A percentile compares a stretch with the other conserved stretches of the same genome.
Conservation (phyloP, 306 rosid species). For the cucumber (Cucumis sativus) region DNA sequence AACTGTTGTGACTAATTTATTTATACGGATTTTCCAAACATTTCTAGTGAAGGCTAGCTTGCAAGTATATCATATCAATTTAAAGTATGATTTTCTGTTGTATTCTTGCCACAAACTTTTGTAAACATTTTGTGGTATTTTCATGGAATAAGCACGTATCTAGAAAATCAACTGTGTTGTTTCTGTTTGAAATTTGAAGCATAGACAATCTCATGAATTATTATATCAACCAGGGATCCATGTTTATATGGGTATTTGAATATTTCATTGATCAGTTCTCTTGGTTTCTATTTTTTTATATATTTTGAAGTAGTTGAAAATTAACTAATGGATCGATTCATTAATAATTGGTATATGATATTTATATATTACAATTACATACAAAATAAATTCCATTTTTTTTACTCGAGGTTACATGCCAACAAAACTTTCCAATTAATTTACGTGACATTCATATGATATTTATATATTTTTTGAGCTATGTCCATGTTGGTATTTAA, state of each 20-base stretch:
- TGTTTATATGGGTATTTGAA: background rate
- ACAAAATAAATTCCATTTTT: background rate
- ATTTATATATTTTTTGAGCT: background rate
- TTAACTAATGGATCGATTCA: background rate
- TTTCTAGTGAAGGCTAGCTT: background rate
- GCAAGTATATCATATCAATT: background rate
- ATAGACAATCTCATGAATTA: background rate
- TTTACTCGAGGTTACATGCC: no score
- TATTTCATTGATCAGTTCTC: background rate
- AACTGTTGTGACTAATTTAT: conserved; percentile 18
- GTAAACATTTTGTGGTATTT: background rate
- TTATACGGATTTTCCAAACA: conserved; percentile 2
- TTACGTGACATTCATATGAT: background rate
- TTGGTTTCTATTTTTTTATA: background rate
- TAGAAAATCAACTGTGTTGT: background rate
- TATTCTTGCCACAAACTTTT: background rate
- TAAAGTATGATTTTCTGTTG: background rate
- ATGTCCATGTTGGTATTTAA: no score
- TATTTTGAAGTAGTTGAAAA: background rate
- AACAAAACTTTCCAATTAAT: no score
- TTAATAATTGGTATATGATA: background rate
- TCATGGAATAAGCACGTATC: background rate
- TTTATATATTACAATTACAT: background rate
- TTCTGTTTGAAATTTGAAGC: background rate
- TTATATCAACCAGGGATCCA: background rate